These are phyloP conservation scores for Ascochyta pisi DNA, from an alignment of 2,329 filamentous ascomycete genomes.

Conservation along the genomic window DNA sequence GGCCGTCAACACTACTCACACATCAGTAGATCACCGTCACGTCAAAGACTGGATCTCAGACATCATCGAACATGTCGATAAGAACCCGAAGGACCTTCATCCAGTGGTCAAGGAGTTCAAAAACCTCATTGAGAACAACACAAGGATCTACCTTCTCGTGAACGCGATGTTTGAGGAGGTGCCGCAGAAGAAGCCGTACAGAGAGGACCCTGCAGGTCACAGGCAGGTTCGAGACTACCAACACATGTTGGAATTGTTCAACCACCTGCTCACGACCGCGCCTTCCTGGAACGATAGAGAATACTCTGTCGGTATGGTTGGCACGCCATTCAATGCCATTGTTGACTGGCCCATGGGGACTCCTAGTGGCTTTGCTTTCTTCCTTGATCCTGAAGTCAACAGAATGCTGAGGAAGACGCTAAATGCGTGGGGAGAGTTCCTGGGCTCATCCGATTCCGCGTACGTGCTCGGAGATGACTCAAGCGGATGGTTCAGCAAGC, in stretches of 20 bases:
- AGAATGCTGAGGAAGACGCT: slow-evolving; percentile 60
- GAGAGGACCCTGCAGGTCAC: slow-evolving; percentile 66
- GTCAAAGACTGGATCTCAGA: slow-evolving; percentile 69
- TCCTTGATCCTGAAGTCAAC: slow-evolving; percentile 62
- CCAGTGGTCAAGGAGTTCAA: slow-evolving; percentile 71
- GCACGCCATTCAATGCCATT: slow-evolving; percentile 64
- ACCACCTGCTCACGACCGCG: slow-evolving; percentile 58
- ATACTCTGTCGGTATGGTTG: slow-evolving; percentile 55
- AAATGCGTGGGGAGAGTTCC: slow-evolving; percentile 55
- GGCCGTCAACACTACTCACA: background rate
- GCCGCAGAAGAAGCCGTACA: slow-evolving; percentile 66
- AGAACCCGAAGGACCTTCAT: slow-evolving; percentile 58
- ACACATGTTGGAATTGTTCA: slow-evolving; percentile 71
- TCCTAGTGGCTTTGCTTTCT: slow-evolving; percentile 60
- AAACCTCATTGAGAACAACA: slow-evolving; percentile 68
- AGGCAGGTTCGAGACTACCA: slow-evolving; percentile 69
- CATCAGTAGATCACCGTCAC: slow-evolving; percentile 65
- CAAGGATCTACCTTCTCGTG: slow-evolving; percentile 72
- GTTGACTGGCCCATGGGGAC: slow-evolving; percentile 67
- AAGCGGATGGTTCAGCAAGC: slow-evolving; percentile 52
- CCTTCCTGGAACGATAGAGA: slow-evolving; percentile 52
- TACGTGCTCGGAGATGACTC: slow-evolving; percentile 47
- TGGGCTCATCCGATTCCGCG: slow-evolving; percentile 42
- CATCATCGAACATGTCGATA: slow-evolving; percentile 63
- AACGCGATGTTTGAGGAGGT: slow-evolving; percentile 73